Percentiles rank a stretch among this genome's conserved stretches.
phyloP scores from a whole-genome alignment of 345 rosid species.

The Sisymbrium irio region DNA sequence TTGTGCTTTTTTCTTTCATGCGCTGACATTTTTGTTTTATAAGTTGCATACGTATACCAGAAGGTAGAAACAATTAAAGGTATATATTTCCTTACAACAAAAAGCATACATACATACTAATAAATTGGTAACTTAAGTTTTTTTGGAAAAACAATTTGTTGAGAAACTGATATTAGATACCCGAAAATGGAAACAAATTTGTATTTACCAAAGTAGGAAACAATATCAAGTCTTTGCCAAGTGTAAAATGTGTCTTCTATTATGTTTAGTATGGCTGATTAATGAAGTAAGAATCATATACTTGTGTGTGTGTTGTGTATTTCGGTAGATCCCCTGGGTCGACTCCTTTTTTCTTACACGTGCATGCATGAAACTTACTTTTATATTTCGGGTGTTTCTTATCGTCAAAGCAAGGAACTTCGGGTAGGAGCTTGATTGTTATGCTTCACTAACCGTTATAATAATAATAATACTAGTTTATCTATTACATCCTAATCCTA shows the following conservation, averaged over 20 bases:
- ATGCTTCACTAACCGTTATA: constrained; percentile 18
- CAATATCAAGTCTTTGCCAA: background rate
- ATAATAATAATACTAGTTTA: background rate
- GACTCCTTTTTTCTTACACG: background rate
- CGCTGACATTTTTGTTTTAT: background rate
- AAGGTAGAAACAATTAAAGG: background rate
- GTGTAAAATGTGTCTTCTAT: background rate
- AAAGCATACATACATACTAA: background rate
- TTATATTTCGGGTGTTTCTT: constrained; percentile 10
- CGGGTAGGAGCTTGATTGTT: constrained; percentile 15
- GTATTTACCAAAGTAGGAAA: background rate
- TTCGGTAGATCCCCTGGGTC: background rate
- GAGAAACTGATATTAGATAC: background rate
- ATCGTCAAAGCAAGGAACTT: constrained; percentile 27
- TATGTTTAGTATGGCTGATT: background rate
- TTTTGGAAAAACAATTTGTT: background rate
- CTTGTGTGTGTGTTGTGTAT: background rate
- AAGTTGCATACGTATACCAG: background rate
- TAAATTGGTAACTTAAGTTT: background rate
- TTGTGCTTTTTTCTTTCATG: background rate
- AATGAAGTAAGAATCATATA: background rate
- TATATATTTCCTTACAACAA: background rate
- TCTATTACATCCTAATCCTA: background rate
- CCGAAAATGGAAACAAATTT: background rate
- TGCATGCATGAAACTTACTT: constrained; percentile 16